These are phyloP conservation scores for Ophiostoma sp. DNA, from an alignment of 2,329 filamentous ascomycete genomes.

Conservation along the genomic window DNA sequence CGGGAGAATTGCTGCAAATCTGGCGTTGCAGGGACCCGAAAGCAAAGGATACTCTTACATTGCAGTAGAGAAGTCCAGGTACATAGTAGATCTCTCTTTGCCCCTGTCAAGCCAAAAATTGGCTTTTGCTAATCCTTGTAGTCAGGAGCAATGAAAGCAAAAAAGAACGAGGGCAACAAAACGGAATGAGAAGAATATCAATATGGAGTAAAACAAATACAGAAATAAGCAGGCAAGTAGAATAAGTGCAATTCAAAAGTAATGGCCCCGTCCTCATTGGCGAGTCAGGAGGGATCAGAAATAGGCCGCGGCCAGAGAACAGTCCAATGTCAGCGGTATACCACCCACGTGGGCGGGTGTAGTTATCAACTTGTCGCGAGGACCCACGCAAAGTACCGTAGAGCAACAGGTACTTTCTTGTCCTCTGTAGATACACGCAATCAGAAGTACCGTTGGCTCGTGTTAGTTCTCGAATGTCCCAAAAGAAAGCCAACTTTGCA, in stretches of 20 bases:
- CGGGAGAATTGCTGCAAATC: not conserved
- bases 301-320: not conserved
- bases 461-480: not conserved
- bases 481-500: not conserved
- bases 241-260: not conserved
- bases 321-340: conserved; percentile 6
- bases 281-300: not conserved
- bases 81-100: not conserved
- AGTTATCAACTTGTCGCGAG: not conserved
- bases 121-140: not conserved
- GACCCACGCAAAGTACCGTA: not conserved
- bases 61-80: not conserved
- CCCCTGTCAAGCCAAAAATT: not conserved
- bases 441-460: not conserved
- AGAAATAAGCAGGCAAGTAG: not conserved
- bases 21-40: too few species aligned
- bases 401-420: not conserved
- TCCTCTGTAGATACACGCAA: not conserved
- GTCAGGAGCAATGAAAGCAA: not conserved
- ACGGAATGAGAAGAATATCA: too few species aligned
- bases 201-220: too few species aligned
- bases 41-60: not conserved
- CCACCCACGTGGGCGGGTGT: conserved; percentile 8
- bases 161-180: not conserved
- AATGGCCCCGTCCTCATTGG: conserved; percentile 1